A percentile compares a stretch with the other conserved stretches of the same genome.
Conservation (phyloP, 2,329 filamentous ascomycete genomes). For the Pseudogymnoascus sp. region DNA sequence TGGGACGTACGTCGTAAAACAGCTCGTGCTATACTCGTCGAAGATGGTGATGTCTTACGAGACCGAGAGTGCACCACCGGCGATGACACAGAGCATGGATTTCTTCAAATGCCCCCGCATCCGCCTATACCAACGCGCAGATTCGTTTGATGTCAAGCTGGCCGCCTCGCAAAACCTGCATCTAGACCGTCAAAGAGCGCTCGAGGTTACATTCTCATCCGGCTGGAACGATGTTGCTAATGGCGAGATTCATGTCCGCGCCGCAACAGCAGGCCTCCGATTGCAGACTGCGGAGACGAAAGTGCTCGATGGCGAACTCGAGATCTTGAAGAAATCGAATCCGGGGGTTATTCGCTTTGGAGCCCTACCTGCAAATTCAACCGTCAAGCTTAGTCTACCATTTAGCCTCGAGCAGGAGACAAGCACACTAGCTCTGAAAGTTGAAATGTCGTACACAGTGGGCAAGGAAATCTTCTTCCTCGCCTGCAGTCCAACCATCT, state of each 20-base stretch:
- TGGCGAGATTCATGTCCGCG: constrained; percentile 54
- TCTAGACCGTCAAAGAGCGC: constrained; percentile 67
- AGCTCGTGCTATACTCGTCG: constrained; percentile 54
- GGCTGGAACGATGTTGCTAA: constrained; percentile 63
- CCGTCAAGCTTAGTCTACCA: constrained; percentile 58
- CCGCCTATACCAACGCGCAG: constrained; percentile 62
- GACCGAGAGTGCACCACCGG: constrained; percentile 37
- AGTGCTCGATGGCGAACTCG: constrained; percentile 35
- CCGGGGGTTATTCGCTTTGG: constrained; percentile 46
- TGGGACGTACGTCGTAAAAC: constrained; percentile 68
- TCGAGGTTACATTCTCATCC: constrained; percentile 65
- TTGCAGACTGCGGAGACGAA: constrained; percentile 53
- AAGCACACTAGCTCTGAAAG: constrained; percentile 59
- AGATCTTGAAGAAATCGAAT: constrained; percentile 43
- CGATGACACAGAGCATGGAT: constrained; percentile 5
- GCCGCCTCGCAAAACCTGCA: constrained; percentile 62
- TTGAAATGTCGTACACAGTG: constrained; percentile 71
- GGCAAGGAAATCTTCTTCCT: constrained; percentile 57
- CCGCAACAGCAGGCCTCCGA: constrained; percentile 57
- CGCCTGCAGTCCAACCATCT: constrained; percentile 53
- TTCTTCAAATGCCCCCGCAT: constrained; percentile 55
- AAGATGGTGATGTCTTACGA: constrained; percentile 62
- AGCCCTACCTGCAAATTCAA: constrained; percentile 36
- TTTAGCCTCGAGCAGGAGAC: constrained; percentile 78
- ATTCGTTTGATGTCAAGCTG: constrained; percentile 61